Evolutionary conservation across 2,329 filamentous ascomycete species (phyloP).

Genomic region (Fusarium sp.): DNA sequence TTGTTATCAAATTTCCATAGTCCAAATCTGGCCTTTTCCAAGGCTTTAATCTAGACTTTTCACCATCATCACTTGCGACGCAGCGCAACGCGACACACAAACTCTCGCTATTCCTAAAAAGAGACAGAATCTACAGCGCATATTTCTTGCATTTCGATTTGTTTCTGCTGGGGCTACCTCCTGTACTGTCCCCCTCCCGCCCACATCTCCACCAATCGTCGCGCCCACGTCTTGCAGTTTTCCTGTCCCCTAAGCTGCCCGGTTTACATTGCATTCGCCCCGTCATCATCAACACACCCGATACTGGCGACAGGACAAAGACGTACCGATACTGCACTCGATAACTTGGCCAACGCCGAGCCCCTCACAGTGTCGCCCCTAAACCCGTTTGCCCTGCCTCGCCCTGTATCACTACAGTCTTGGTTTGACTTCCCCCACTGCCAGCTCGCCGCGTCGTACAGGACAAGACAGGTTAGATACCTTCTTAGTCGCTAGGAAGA

Average conservation of each 20-base stretch:
- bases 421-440: constrained; percentile 34
- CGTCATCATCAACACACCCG: constrained; percentile 29
- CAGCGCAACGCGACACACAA: constrained; percentile 8
- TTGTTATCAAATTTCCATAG: constrained; percentile 38
- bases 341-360: constrained; percentile 37
- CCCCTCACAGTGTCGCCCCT: constrained; percentile 46
- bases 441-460: constrained; percentile 40
- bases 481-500: constrained; percentile 38
- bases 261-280: constrained; percentile 36
- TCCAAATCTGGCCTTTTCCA: constrained; percentile 43
- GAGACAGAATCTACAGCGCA: constrained; percentile 9
- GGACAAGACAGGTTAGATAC: constrained; percentile 31
- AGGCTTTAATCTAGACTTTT: constrained; percentile 15
- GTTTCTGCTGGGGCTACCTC: constrained; percentile 35
- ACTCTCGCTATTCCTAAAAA: constrained; percentile 20
- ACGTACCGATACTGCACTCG: background rate
- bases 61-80: constrained; percentile 21
- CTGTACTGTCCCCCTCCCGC: constrained; percentile 35
- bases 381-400: constrained; percentile 33
- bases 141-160: constrained; percentile 39
- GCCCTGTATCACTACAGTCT: constrained; percentile 31
- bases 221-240: constrained; percentile 26
- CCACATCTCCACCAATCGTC: constrained; percentile 42
- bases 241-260: constrained; percentile 34
- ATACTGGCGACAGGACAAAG: constrained; percentile 3